These are phyloP conservation scores for Dioscorea cayenensis DNA, from an alignment of 116 monocot species.

Conservation along the genomic window DNA sequence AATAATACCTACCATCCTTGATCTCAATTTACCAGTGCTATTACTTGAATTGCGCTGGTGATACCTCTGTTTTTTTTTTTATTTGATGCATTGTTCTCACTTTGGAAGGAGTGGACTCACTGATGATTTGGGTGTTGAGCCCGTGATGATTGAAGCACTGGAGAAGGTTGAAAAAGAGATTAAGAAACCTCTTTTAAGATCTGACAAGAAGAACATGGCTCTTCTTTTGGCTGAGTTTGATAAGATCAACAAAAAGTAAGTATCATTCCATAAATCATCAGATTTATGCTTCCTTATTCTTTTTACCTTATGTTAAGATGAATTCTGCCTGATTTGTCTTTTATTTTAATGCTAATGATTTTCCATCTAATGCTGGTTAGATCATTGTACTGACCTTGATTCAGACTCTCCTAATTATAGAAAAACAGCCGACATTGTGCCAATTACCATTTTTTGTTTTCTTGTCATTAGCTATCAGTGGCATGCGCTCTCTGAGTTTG, in stretches of 20 bases:
- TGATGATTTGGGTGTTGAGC: conserved; percentile 80
- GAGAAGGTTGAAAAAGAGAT: conserved; percentile 92
- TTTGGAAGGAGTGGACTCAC: conserved; percentile 59
- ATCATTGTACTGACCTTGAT: neutral
- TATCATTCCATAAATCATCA: neutral
- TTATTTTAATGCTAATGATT: neutral
- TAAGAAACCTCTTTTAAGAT: conserved; percentile 89
- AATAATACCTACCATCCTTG: too few relatives aligned
- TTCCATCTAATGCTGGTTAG: neutral
- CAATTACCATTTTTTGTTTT: neutral
- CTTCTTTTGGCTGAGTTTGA: conserved; percentile 83
- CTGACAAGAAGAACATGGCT: conserved; percentile 90
- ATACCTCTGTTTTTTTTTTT: too few relatives aligned
- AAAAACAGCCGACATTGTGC: neutral
- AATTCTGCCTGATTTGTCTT: neutral
- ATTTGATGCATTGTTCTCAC: neutral
- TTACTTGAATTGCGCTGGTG: too few relatives aligned
- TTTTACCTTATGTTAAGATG: neutral
- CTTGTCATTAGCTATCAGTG: neutral
- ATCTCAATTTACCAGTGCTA: too few relatives aligned
- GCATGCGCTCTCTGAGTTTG: too few relatives aligned
- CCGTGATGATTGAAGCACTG: conserved; percentile 87
- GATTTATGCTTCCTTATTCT: neutral
- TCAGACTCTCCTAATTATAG: neutral
- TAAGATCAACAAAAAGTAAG: conserved; percentile 89